phyloP scores from a whole-genome alignment of 192 early-diverging fungal species.

The Entomortierella beljakovae region DNA sequence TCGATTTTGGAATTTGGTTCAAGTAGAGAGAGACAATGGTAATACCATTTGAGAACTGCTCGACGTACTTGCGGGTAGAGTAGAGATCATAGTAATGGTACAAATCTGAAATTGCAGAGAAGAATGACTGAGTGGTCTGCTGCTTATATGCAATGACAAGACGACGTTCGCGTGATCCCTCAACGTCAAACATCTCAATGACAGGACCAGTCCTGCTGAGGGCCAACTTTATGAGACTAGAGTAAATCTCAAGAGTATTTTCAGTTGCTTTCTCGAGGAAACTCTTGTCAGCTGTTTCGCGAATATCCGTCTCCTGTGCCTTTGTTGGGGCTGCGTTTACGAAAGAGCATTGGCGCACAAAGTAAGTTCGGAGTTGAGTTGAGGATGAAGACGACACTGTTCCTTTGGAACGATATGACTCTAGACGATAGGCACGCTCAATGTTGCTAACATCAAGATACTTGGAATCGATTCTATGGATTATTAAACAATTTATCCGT shows the following conservation, averaged over 20 bases:
- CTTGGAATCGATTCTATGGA: conserved; percentile 87
- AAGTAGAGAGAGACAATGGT: conserved; percentile 95
- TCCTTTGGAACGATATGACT: conserved; percentile 96
- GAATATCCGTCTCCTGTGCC: conserved; percentile 81
- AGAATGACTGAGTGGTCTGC: conserved; percentile 89
- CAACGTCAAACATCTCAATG: conserved; percentile 91
- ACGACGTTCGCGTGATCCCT: conserved; percentile 87
- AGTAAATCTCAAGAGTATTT: conserved; percentile 90
- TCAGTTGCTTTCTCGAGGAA: conserved; percentile 96
- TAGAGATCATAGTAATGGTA: conserved; percentile 98
- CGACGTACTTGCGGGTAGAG: conserved; percentile 98
- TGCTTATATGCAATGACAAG: conserved; percentile 94
- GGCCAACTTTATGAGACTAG: conserved; percentile 84
- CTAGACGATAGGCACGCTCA: conserved; percentile 85
- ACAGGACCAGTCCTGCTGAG: conserved; percentile 91
- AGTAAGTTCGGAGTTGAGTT: conserved; percentile 94
- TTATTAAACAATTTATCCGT: no score
- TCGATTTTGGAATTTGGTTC: conserved; percentile 82
- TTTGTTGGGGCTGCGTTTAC: conserved; percentile 85
- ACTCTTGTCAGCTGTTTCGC: conserved; percentile 86
- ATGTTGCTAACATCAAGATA: conserved; percentile 87
- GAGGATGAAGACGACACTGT: conserved; percentile 86
- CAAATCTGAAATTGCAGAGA: conserved; percentile 95
- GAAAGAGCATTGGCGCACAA: conserved; percentile 93
- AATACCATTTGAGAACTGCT: conserved; percentile 99